These are phyloP conservation scores for Acorus calamus DNA, from an alignment of 106 monocot species.

Conservation along the genomic window DNA sequence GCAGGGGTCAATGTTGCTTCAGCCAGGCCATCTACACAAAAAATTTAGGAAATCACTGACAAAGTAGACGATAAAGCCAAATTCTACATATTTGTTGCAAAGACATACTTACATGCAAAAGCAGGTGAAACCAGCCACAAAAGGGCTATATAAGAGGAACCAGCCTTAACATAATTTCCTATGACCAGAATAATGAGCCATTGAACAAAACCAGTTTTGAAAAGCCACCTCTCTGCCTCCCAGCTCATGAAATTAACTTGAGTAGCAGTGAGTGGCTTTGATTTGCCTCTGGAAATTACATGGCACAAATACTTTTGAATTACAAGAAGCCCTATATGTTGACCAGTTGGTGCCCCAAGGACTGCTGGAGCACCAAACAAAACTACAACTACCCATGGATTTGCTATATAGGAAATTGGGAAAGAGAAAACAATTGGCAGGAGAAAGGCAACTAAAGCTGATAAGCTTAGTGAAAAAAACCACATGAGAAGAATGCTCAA, in stretches of 20 bases:
- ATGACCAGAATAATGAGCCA: constrained; percentile 68
- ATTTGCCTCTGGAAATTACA: constrained; percentile 15
- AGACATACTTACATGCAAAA: constrained; percentile 70
- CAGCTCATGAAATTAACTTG: constrained; percentile 33
- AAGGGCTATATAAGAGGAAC: constrained; percentile 74
- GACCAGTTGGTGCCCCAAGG: constrained; percentile 78
- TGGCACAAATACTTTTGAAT: constrained; percentile 42
- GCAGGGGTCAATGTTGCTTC: constrained; percentile 89
- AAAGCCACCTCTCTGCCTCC: constrained; percentile 96
- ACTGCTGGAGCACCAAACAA: constrained; percentile 91
- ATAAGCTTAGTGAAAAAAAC: constrained; percentile 55
- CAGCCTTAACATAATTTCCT: constrained; percentile 52
- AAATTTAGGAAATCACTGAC: constrained; percentile 1
- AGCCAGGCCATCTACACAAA: constrained; percentile 69
- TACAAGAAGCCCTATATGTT: constrained; percentile 66
- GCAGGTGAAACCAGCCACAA: constrained; percentile 89
- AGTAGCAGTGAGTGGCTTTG: constrained; percentile 7
- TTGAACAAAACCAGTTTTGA: constrained; percentile 85
- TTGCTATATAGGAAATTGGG: constrained; percentile 72
- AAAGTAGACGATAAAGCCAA: background rate
- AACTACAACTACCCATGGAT: constrained; percentile 64
- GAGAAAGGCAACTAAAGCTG: constrained; percentile 53
- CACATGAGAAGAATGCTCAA: constrained; percentile 67
- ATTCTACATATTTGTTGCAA: background rate
- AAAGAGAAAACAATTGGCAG: constrained; percentile 48